Evolutionary conservation across 2,329 filamentous ascomycete species (phyloP).

Genomic region (Hymenoscyphus albidus): DNA sequence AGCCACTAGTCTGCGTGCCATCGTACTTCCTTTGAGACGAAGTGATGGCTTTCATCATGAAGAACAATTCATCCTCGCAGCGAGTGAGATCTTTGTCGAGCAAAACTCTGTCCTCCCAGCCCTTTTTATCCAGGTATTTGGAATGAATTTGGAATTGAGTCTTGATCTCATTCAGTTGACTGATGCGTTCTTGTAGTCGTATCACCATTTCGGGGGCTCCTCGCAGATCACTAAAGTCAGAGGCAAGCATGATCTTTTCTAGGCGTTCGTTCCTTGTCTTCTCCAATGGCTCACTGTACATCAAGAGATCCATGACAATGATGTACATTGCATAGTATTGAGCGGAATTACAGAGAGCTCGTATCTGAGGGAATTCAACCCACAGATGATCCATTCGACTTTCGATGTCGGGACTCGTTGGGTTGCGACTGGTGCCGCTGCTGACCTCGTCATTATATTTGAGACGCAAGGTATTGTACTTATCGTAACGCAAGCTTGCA

Average conservation of each 20-base stretch:
- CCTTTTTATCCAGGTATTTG: slow-evolving; percentile 77
- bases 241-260: slow-evolving; percentile 98
- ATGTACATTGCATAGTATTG: slow-evolving; percentile 99
- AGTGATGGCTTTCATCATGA: slow-evolving; percentile 99
- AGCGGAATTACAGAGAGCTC: slow-evolving; percentile 92
- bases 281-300: slow-evolving; percentile 94
- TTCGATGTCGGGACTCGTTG: slow-evolving; percentile 56
- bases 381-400: slow-evolving; percentile 92
- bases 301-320: slow-evolving; percentile 89
- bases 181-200: slow-evolving; percentile 85
- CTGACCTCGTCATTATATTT: slow-evolving; percentile 92
- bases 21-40: slow-evolving; percentile 88
- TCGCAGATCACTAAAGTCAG: slow-evolving; percentile 94
- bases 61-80: slow-evolving; percentile 97
- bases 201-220: slow-evolving; percentile 92
- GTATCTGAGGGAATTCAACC: slow-evolving; percentile 91
- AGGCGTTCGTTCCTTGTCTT: slow-evolving; percentile 94
- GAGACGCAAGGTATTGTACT: slow-evolving; percentile 93
- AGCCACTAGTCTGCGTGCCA: slow-evolving; percentile 67
- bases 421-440: slow-evolving; percentile 50
- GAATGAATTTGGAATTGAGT: slow-evolving; percentile 91
- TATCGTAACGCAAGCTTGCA: slow-evolving; percentile 90
- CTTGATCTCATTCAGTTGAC: slow-evolving; percentile 94
- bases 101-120: slow-evolving; percentile 86
- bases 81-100: slow-evolving; percentile 84